phyloP scores from a whole-genome alignment of 352 stramenopile species.

The Phytophthora hibernalis region DNA sequence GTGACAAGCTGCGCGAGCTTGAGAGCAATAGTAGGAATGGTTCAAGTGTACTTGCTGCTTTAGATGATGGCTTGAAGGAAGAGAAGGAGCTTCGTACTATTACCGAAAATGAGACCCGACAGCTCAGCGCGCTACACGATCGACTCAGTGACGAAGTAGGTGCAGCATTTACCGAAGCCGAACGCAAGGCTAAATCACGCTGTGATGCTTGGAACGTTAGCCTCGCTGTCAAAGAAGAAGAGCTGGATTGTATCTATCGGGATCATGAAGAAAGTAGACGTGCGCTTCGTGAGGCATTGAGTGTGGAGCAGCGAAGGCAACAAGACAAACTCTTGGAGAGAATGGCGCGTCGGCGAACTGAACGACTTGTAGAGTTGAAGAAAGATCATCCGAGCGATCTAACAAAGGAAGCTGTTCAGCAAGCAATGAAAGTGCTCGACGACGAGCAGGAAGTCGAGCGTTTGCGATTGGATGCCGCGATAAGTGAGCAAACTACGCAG shows the following conservation, averaged over 20 bases:
- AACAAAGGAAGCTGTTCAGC: conserved; percentile 11
- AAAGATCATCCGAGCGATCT: conserved; percentile 9
- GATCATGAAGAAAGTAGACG: conserved; percentile 34
- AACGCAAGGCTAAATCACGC: conserved; percentile 19
- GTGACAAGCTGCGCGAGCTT: conserved; percentile 18
- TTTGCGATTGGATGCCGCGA: conserved; percentile 26
- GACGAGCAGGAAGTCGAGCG: conserved; percentile 33
- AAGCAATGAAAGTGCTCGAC: conserved; percentile 15
- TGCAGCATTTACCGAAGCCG: conserved; percentile 25
- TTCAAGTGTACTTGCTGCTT: background rate
- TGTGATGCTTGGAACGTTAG: conserved; percentile 19
- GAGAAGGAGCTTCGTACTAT: conserved; percentile 21
- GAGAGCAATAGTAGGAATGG: conserved; percentile 4
- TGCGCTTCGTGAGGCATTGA: conserved; percentile 29
- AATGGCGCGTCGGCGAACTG: conserved; percentile 24
- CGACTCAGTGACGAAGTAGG: conserved; percentile 16
- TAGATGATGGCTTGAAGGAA: conserved; percentile 16
- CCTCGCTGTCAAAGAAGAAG: conserved; percentile 16
- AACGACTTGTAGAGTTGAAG: conserved; percentile 24
- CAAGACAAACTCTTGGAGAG: conserved; percentile 47
- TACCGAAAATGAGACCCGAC: conserved; percentile 12
- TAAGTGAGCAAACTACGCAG: conserved; percentile 28
- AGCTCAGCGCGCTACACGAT: conserved; percentile 20
- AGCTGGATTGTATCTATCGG: conserved; percentile 26
- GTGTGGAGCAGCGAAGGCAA: conserved; percentile 40